Conservation (phyloP, 805 yeast genomes). For the Zygosaccharomyces lentus region DNA sequence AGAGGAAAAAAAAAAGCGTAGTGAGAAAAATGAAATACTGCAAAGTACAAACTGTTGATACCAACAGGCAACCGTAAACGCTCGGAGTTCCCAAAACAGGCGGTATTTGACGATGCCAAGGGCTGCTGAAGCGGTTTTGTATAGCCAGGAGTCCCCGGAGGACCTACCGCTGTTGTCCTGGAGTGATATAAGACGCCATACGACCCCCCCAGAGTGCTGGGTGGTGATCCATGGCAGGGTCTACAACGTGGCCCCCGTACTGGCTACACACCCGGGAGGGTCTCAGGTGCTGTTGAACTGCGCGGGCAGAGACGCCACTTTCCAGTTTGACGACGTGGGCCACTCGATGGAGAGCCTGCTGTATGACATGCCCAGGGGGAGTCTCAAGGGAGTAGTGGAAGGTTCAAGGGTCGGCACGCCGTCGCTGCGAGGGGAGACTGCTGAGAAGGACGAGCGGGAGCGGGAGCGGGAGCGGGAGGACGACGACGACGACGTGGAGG, state of each 20-base stretch:
- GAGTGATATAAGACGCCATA: slow-evolving; percentile 19
- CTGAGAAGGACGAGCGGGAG: background rate
- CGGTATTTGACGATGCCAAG: background rate
- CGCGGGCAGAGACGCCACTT: slow-evolving; percentile 28
- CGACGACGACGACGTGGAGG: slow-evolving; percentile 1
- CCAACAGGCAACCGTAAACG: background rate
- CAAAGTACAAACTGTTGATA: background rate
- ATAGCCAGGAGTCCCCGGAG: background rate
- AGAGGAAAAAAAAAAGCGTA: background rate
- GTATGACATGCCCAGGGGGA: slow-evolving; percentile 46
- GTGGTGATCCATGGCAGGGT: slow-evolving; percentile 24
- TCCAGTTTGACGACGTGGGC: slow-evolving; percentile 27
- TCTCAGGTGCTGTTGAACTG: slow-evolving; percentile 22
- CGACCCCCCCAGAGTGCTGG: slow-evolving; percentile 21
- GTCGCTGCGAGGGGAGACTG: background rate
- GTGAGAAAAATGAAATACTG: background rate
- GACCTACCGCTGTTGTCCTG: slow-evolving; percentile 9
- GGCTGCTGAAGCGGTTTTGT: background rate
- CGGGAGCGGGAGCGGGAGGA: background rate
- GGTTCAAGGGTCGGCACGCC: background rate
- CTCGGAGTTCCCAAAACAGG: background rate
- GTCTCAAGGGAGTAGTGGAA: slow-evolving; percentile 46
- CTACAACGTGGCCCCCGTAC: slow-evolving; percentile 23
- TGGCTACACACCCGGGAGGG: slow-evolving; percentile 28
- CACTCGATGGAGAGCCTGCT: slow-evolving; percentile 32